These are phyloP conservation scores for Vicia sativa DNA, from an alignment of 306 rosid genomes.

Conservation along the genomic window DNA sequence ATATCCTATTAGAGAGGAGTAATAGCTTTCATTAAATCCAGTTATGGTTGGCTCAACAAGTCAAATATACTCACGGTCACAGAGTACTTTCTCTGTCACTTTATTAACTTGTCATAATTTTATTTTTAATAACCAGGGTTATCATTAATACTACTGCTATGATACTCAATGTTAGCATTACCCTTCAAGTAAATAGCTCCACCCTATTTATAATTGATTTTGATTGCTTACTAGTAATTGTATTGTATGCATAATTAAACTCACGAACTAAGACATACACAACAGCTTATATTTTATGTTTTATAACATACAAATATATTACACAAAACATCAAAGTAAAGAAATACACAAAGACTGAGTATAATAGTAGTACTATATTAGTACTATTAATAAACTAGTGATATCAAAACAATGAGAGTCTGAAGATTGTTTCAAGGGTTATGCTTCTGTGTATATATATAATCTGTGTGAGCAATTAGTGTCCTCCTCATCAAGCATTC, in stretches of 20 bases:
- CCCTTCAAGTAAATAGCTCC: neutral
- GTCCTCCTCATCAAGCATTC: slow-evolving; percentile 64
- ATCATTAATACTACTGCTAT: slow-evolving; percentile 1
- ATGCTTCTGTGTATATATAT: slow-evolving; percentile 56
- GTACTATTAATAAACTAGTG: neutral
- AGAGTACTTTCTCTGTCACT: slow-evolving; percentile 3
- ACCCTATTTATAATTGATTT: neutral
- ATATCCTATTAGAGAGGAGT: slow-evolving; percentile 30
- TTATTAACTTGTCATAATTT: slow-evolving; percentile 8
- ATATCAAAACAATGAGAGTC: neutral
- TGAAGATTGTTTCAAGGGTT: slow-evolving; percentile 43
- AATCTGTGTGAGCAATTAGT: slow-evolving; percentile 54
- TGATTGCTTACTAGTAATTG: too few species aligned
- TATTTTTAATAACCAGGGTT: neutral
- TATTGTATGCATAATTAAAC: neutral
- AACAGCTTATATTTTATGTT: too few species aligned
- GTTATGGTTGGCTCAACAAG: slow-evolving; percentile 27
- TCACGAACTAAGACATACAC: neutral
- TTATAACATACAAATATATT: neutral
- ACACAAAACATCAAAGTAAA: neutral
- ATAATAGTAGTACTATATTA: too few species aligned
- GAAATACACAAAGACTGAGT: too few species aligned
- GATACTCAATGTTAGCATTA: neutral
- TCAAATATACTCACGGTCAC: slow-evolving; percentile 16
- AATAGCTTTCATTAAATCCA: slow-evolving; percentile 37